Percentiles rank a stretch among this genome's conserved stretches.
phyloP scores from a whole-genome alignment of 148 eudicot genomes.

The Heliamphora exappendiculata region DNA sequence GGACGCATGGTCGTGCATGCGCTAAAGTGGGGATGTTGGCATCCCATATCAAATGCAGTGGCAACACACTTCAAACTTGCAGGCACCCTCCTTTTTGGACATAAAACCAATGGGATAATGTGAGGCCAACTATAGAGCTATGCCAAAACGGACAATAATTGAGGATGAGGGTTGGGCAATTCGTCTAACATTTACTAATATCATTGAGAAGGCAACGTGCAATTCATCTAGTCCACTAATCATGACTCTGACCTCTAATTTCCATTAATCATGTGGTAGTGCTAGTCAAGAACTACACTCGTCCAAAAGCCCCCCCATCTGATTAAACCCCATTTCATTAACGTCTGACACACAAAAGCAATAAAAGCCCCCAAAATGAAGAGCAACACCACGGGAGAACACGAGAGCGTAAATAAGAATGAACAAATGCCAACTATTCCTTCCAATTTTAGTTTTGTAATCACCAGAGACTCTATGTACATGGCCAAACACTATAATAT shows the following conservation, averaged over 20 bases:
- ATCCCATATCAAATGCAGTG: too few relatives aligned
- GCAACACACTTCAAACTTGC: too few relatives aligned
- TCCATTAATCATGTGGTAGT: background rate
- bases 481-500: background rate
- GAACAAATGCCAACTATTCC: background rate
- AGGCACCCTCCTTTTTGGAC: background rate
- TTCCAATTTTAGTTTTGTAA: background rate
- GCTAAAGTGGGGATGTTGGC: too few relatives aligned
- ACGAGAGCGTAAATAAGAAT: background rate
- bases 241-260: background rate
- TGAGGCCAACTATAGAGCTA: background rate
- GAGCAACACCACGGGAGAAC: background rate
- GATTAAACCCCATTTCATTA: background rate
- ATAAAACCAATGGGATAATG: background rate
- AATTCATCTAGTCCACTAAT: too few relatives aligned
- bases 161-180: background rate
- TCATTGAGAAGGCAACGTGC: too few relatives aligned
- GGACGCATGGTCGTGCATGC: too few relatives aligned
- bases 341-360: background rate
- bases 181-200: too few relatives aligned
- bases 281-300: background rate
- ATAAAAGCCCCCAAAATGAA: background rate
- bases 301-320: background rate
- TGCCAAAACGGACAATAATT: too few relatives aligned
- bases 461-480: background rate